phyloP scores from a whole-genome alignment of 2,329 filamentous ascomycete species.

The Aspergillus jensenii region DNA sequence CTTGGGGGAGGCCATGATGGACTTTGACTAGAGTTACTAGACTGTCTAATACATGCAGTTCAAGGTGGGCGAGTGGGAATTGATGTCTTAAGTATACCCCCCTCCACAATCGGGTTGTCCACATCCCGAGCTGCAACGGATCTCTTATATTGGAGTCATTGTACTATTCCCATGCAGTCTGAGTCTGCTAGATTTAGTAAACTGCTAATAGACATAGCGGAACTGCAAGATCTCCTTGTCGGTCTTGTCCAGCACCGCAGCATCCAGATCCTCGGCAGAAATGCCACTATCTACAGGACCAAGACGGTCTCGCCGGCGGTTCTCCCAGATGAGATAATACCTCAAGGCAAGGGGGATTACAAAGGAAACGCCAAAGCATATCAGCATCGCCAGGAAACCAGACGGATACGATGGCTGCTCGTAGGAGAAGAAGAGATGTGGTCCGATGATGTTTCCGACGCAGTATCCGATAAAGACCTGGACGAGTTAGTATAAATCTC shows the following conservation, averaged over 20 bases:
- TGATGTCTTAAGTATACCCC: neutral
- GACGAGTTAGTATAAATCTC: neutral
- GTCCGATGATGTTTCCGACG: slow-evolving; percentile 46
- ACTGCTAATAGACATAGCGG: slow-evolving; percentile 10
- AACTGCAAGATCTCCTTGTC: slow-evolving; percentile 7
- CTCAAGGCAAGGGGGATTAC: neutral
- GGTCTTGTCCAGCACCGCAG: slow-evolving; percentile 4
- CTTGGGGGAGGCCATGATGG: slow-evolving; percentile 19
- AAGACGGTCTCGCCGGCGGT: neutral
- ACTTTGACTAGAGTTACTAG: neutral
- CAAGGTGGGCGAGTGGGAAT: neutral
- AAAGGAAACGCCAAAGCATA: slow-evolving; percentile 6
- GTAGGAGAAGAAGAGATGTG: slow-evolving; percentile 44
- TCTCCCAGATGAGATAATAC: slow-evolving; percentile 9
- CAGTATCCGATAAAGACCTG: slow-evolving; percentile 43
- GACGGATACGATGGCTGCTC: slow-evolving; percentile 37
- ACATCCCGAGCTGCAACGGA: neutral
- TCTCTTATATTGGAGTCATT: too few species aligned
- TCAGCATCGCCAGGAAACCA: slow-evolving; percentile 18
- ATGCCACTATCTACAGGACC: neutral
- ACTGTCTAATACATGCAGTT: neutral
- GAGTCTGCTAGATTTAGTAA: too few species aligned
- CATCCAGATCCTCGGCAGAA: slow-evolving; percentile 1
- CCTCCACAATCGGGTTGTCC: neutral
- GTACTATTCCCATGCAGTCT: too few species aligned